Conservation (phyloP, 441 rosid species). For the California macrophylla region DNA sequence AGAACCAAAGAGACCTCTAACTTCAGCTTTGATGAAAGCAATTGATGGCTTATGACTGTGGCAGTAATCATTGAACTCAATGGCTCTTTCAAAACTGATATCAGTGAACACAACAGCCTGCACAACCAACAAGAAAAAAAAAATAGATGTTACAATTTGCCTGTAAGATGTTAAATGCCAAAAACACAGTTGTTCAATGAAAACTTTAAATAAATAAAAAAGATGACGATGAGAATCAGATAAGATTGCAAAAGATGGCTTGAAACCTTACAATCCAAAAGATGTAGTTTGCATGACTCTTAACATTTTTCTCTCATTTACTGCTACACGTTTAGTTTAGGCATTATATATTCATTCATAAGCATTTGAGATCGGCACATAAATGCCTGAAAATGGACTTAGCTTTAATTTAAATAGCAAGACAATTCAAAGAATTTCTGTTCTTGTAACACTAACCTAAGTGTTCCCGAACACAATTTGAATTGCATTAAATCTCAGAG, state of each 20-base stretch:
- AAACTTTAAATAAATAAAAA: background rate
- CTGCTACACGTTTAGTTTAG: background rate
- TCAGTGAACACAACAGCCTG: slow-evolving; percentile 86
- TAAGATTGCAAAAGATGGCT: background rate
- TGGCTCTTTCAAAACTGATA: slow-evolving; percentile 50
- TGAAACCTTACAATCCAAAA: background rate
- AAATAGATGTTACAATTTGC: slow-evolving; percentile 14
- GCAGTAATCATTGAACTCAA: slow-evolving; percentile 67
- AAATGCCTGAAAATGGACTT: background rate
- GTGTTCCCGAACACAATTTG: background rate
- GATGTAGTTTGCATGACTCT: background rate
- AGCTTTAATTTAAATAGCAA: background rate
- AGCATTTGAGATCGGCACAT: background rate
- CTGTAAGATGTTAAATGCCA: background rate
- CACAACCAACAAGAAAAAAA: slow-evolving; percentile 18
- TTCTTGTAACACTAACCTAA: background rate
- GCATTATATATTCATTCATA: background rate
- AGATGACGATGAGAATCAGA: background rate
- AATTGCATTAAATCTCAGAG: background rate
- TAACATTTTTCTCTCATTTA: background rate
- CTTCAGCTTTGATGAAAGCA: slow-evolving; percentile 69
- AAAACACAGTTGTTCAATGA: background rate
- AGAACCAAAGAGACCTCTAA: slow-evolving; percentile 81
- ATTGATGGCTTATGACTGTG: slow-evolving; percentile 69
- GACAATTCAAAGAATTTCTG: background rate